These are phyloP conservation scores for Candida gorgasii DNA, from an alignment of 805 yeast species.

Conservation along the genomic window DNA sequence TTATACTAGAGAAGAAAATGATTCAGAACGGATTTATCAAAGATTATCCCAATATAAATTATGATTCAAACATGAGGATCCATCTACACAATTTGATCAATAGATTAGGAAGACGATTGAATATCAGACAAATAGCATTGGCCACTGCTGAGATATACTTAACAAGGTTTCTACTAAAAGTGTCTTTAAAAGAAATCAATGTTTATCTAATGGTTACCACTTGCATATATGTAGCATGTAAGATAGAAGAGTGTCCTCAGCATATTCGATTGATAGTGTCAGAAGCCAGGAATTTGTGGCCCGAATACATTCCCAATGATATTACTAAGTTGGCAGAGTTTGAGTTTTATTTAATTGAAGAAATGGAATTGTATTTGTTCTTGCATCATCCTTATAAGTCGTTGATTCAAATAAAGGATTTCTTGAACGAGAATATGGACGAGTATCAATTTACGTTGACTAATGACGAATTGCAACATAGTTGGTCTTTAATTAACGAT, in stretches of 20 bases:
- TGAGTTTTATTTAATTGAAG: conserved; percentile 91
- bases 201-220: conserved; percentile 80
- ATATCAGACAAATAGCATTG: conserved; percentile 77
- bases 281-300: conserved; percentile 91
- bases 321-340: conserved; percentile 90
- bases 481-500: conserved; percentile 91
- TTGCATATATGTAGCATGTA: conserved; percentile 85
- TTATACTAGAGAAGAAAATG: conserved; percentile 43
- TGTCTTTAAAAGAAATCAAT: conserved; percentile 78
- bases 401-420: conserved; percentile 51
- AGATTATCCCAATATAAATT: conserved; percentile 46
- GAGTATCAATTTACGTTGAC: conserved; percentile 39
- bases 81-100: conserved; percentile 75
- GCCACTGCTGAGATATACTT: conserved; percentile 88
- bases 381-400: conserved; percentile 76
- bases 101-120: conserved; percentile 75
- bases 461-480: conserved; percentile 73
- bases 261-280: conserved; percentile 81
- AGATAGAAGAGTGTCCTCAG: conserved; percentile 93
- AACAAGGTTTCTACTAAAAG: conserved; percentile 72
- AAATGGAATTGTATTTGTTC: conserved; percentile 69
- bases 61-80: conserved; percentile 68
- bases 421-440: conserved; percentile 34
- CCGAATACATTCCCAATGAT: conserved; percentile 90
- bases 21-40: conserved; percentile 43